Evolutionary conservation across 2,329 filamentous ascomycete genomes (phyloP).

Genomic region (Talaromyces sp.): DNA sequence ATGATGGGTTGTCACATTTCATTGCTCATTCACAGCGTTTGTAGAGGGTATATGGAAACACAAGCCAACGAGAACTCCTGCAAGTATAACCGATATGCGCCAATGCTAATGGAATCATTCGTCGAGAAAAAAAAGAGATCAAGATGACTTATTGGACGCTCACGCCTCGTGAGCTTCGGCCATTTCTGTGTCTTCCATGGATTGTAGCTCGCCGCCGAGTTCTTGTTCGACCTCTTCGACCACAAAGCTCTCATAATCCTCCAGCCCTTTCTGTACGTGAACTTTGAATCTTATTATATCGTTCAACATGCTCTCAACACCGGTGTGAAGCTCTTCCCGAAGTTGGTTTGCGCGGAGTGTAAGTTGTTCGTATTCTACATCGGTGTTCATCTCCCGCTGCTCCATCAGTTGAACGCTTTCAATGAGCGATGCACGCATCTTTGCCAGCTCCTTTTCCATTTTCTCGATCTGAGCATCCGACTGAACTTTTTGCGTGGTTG

Average conservation of each 20-base stretch:
- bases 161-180: conserved; percentile 16
- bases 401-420: conserved; percentile 91
- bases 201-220: conserved; percentile 62
- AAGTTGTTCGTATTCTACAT: conserved; percentile 92
- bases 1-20: conserved; percentile 15
- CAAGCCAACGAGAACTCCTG: conserved; percentile 17
- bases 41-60: conserved; percentile 18
- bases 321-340: conserved; percentile 95
- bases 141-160: not conserved
- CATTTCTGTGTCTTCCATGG: conserved; percentile 32
- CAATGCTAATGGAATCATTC: not conserved
- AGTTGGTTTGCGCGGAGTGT: conserved; percentile 79
- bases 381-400: conserved; percentile 92
- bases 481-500: conserved; percentile 80
- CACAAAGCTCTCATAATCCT: conserved; percentile 92
- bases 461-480: conserved; percentile 95
- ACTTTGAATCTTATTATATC: conserved; percentile 99
- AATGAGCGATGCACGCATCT: conserved; percentile 78
- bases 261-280: conserved; percentile 86
- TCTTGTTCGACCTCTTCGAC: conserved; percentile 89
- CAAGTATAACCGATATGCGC: conserved; percentile 11
- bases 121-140: not conserved
- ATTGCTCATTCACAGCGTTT: conserved; percentile 18
- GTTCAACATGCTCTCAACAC: conserved; percentile 93
- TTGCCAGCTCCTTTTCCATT: conserved; percentile 96